Base-by-base conservation (phyloP, 306 rosid species). In the Castanea crenata region DNA sequence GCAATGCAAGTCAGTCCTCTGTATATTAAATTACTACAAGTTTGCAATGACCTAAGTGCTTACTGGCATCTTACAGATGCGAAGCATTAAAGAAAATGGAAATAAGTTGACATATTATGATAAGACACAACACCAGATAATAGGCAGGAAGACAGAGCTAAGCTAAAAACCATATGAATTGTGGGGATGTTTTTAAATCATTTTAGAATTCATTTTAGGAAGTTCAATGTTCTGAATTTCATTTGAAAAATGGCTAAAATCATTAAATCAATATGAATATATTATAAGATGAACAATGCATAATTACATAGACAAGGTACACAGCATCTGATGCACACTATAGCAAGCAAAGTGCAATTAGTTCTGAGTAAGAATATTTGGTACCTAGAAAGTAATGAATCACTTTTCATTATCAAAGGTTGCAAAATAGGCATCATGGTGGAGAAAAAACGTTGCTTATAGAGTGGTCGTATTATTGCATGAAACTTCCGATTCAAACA, bases 391-490 rank as follows among this genome's bases (percentile, higher is more conserved):
- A 84, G 58, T 32, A 91, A 82, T 31, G 95, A 70, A 75, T 83
- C 85, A 67, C 90, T 82, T 80, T 86, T 86, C 79, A 80, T 54
- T 80, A 92, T 83, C 88, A 89, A 78, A 74, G 88, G 86, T 89
- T 31, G 92, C 80, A 95, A 79, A 58, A 95, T 88, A 55, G 99
- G 98, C 91, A 92, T 88, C 81, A 85, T 83, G 71, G 87, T 78
- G 72, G 97, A 90, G 90, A 84, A 95, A 87, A 91, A 92, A n/a
- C 94, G 92, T 90, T 95, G 99, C 87, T 92, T 95, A 88, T 89
- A 85, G 46, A 95, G 92, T 79, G 99, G 98, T 65, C 98, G 85
- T 82, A 87, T 75, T 69, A 83, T 88, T 71, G 93, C 97, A 89
- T 91, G 93, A 56, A 85, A 91, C 52, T 77, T 88, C 65, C 71